Base-by-base conservation (phyloP, 768 basidiomycete species). In the Lyophyllum atratum region DNA sequence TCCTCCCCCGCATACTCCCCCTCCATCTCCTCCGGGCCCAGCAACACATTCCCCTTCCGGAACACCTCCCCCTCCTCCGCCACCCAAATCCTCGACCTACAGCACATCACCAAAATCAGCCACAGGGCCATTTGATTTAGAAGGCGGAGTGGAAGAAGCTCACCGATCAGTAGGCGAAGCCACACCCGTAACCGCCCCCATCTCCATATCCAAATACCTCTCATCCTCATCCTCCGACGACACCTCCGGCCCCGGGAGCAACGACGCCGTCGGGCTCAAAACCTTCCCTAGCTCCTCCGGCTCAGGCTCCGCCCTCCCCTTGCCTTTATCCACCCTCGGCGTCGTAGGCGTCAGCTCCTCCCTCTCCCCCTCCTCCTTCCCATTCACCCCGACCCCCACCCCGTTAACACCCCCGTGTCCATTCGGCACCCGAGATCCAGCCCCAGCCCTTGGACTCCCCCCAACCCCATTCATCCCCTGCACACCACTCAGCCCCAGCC, bases 51-150 rank as follows among this genome's bases (percentile, higher is more conserved):
- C 0, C 95, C 94, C 67, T 96, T 95, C 40, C 95, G 80, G 76
- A 98, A 98, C 39, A 98, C 90, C 72, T 98, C 96, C 0, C 94
- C 94, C 69, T 99, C 97, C 69, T 98, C 97, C 54, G 86, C 91
- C 0, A 95, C 89, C 88, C 91, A 92, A 50, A 80, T 85, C 61
- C 85, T 79, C 24, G 89, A 90, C 47, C 91, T 89, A 51, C 15
- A 9, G 9, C 22, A 17, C 25, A 11, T 59, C 39, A 14, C 39
- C 19, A 31, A 40, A n/a, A 40, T 24, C 58, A 49, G 26, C 61
- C 28, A 56, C 19, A 44, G 26, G 26, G 58, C 25, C 24, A 42
- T 15, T 15, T 6, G 11, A 31, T 31, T 31, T 11, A 22, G 26
- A 44, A 6, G 26, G 29, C 11, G 11, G 44, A 19, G 53, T 25